Evolutionary conservation across 495 filamentous ascomycete species (phyloP).

Genomic region (Penicillium parvum): DNA sequence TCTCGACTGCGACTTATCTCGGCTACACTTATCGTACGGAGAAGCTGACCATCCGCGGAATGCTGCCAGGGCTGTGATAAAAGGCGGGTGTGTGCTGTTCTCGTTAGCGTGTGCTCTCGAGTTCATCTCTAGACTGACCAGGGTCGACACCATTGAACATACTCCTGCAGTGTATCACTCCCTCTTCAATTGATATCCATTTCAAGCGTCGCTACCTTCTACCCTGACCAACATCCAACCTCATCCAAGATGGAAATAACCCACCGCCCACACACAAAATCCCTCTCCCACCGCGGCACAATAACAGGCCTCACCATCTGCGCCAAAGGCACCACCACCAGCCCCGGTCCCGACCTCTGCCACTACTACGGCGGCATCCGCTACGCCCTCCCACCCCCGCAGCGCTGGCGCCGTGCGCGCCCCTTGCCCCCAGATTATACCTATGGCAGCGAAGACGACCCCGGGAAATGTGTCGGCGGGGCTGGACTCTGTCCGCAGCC

Average conservation of each 20-base stretch:
- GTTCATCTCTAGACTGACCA: not conserved
- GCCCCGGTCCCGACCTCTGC: conserved; percentile 22
- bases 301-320: conserved; percentile 36
- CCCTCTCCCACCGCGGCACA: conserved; percentile 32
- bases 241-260: conserved; percentile 26
- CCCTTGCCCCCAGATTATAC: conserved; percentile 27
- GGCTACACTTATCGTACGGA: conserved; percentile 13
- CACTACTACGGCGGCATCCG: conserved; percentile 44
- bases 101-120: too few species aligned
- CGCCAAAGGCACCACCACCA: too few species aligned
- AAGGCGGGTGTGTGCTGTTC: not conserved
- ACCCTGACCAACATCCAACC: not conserved
- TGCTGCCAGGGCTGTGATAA: conserved; percentile 7
- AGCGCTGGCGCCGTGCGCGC: conserved; percentile 37
- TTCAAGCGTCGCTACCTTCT: not conserved
- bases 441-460: conserved; percentile 33
- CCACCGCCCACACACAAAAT: conserved; percentile 22
- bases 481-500: conserved; percentile 39
- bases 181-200: too few species aligned
- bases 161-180: too few species aligned
- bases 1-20: conserved; percentile 13
- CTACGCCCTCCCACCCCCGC: conserved; percentile 34
- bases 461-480: conserved; percentile 23
- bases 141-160: too few species aligned
- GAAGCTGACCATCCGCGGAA: conserved; percentile 7